Conservation (phyloP, 495 filamentous ascomycete species). For the Penicillium samsonianum region DNA sequence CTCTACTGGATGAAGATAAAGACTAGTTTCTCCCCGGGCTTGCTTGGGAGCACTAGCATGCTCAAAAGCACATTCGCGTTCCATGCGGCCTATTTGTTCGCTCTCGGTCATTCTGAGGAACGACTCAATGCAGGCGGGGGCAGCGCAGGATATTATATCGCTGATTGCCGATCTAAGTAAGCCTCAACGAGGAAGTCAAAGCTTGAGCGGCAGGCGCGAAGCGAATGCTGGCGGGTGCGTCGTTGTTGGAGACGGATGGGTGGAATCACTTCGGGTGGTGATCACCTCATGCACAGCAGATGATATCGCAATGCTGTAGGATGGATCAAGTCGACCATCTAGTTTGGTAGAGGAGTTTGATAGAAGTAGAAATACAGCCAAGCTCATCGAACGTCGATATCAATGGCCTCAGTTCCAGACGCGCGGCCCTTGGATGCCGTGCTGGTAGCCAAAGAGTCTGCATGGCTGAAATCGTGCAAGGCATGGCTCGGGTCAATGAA, state of each 20-base stretch:
- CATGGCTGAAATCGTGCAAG: slow-evolving; percentile 20
- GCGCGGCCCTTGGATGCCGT: slow-evolving; percentile 20
- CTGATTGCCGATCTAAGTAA: background rate
- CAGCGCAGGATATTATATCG: background rate
- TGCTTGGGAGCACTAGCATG: background rate
- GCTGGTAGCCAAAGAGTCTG: slow-evolving; percentile 20
- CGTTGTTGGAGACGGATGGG: background rate
- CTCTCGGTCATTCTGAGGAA: background rate
- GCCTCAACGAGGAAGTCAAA: background rate
- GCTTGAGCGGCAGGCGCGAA: background rate
- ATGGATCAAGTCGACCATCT: background rate
- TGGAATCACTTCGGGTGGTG: background rate
- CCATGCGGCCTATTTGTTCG: background rate
- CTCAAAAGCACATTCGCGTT: background rate
- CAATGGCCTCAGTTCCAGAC: slow-evolving; percentile 21
- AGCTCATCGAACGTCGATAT: background rate
- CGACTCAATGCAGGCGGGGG: background rate
- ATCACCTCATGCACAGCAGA: background rate
- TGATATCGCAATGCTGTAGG: background rate
- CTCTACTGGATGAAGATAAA: background rate
- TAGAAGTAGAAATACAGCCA: background rate
- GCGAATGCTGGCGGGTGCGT: background rate
- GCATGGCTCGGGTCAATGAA: slow-evolving; percentile 29
- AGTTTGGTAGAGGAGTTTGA: background rate
- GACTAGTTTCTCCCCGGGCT: background rate